Evolutionary conservation across 345 rosid genomes (phyloP), one percentile per base, ranked within the genome.

Genomic region (Gossypium sturtianum): DNA sequence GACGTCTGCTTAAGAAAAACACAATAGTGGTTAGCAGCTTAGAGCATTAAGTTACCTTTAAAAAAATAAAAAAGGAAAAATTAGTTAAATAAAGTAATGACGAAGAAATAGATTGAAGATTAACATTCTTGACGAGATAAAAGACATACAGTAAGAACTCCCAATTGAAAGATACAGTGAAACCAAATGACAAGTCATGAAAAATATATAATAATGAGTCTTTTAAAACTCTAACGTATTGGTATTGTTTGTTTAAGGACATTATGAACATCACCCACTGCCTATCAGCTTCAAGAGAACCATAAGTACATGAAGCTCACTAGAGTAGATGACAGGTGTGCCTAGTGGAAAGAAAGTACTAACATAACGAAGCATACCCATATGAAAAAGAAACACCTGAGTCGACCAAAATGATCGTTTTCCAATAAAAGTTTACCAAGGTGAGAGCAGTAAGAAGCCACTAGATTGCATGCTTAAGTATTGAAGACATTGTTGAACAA

Each of bases 1-100:
- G 86, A 82, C 87, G 82, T 83, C 98, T 91, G 84, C 76, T 80
- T 58, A 74, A 78, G 76, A 22, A 66, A 43, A 51, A 25, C 34
- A 53, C 20, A 22, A 65, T 49, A 48, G 12, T 43, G 23, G 13
- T 66, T 54, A 66, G 44, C 19, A 23, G 47, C 43, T 44, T 60
- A 22, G 54, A 54, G 59, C 54, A 19, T 44, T 22, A 43, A 12
- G 65, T 41, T 16, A 12, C 23, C 76, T 11, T 29, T 51, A 19
- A 49, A 3, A 48, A 23, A 34, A 34, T 34, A 34, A 25, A 9
- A 60, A 3, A 27, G 15, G 16, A 61, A 23, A 48, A 73, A 48
- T 4, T 17, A 45, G n/a, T 48, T 9, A 25, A 23, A 59, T 8
- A 47, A 76, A 62, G 27, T 25, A 34, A 29, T 29, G 7, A 27